A percentile compares a stretch with the other conserved stretches of the same genome.
Conservation (phyloP, 371 early-diverging fungal genomes). For the Scutellospora calospora region DNA sequence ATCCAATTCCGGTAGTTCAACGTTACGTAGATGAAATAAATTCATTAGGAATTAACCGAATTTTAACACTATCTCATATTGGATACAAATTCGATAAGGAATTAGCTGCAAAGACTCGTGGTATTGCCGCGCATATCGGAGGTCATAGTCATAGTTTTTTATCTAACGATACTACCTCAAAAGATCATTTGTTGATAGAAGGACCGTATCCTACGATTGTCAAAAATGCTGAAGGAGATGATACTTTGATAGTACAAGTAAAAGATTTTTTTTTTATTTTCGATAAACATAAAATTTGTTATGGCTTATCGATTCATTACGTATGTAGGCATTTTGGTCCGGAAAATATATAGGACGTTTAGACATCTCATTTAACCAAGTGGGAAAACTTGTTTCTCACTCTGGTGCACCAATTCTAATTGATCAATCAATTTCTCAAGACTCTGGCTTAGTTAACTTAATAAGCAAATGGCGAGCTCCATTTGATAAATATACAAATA, state of each 20-base stretch:
- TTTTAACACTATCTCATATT: slow-evolving; percentile 74
- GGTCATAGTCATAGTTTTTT: slow-evolving; percentile 79
- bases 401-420: slow-evolving; percentile 67
- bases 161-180: slow-evolving; percentile 49
- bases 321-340: slow-evolving; percentile 46
- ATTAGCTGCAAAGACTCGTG: slow-evolving; percentile 62
- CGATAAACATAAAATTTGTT: background rate
- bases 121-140: slow-evolving; percentile 72
- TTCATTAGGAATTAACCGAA: slow-evolving; percentile 65
- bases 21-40: slow-evolving; percentile 64
- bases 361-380: slow-evolving; percentile 65
- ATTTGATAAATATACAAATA: slow-evolving; percentile 58
- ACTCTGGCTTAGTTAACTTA: slow-evolving; percentile 48
- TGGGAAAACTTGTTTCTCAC: slow-evolving; percentile 57
- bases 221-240: slow-evolving; percentile 62
- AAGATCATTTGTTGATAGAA: slow-evolving; percentile 43
- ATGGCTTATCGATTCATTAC: background rate
- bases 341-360: slow-evolving; percentile 78
- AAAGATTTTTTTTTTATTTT: background rate
- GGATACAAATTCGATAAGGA: slow-evolving; percentile 71
- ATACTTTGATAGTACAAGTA: slow-evolving; percentile 72
- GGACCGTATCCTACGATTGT: slow-evolving; percentile 72
- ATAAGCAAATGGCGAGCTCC: slow-evolving; percentile 59
- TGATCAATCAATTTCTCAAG: slow-evolving; percentile 56
- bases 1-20: slow-evolving; percentile 66